These are phyloP conservation scores for Schizochytrium sp. DNA, from an alignment of 108 stramenopile species.

Conservation along the genomic window DNA sequence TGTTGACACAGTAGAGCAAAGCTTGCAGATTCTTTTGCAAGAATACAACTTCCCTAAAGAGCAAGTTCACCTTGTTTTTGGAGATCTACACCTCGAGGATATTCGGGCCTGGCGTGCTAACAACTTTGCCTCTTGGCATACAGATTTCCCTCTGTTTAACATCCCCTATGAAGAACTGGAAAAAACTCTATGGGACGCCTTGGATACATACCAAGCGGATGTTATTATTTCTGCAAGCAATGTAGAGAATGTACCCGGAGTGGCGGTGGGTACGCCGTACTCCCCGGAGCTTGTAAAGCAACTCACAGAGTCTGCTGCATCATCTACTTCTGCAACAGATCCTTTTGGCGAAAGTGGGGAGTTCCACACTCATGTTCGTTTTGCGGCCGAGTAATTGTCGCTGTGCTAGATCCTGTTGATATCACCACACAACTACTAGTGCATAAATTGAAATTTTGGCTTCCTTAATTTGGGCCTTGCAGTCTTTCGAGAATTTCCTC, in stretches of 20 bases:
- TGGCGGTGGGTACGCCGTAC: not conserved
- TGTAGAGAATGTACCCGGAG: constrained; percentile 60
- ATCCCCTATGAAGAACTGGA: constrained; percentile 75
- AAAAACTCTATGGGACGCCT: constrained; percentile 67
- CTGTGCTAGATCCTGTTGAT: no score
- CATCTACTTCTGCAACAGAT: no score
- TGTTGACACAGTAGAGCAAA: constrained; percentile 75
- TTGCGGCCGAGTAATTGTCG: no score
- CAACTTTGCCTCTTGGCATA: constrained; percentile 69
- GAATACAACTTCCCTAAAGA: constrained; percentile 61
- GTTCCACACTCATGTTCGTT: no score
- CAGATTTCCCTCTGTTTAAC: constrained; percentile 84
- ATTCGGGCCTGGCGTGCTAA: constrained; percentile 85
- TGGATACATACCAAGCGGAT: constrained; percentile 77
- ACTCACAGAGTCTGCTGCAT: no score
- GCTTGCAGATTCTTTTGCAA: constrained; percentile 73
- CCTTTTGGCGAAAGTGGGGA: no score
- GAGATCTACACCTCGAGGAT: constrained; percentile 91
- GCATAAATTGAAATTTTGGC: no score
- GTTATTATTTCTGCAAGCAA: constrained; percentile 78
- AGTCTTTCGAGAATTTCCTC: no score
- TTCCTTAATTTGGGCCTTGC: no score
- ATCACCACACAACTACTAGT: no score
- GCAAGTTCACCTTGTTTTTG: constrained; percentile 79
- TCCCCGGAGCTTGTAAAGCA: not conserved